Evolutionary conservation across 768 basidiomycete species (phyloP).

Genomic region (Tephrocybe sp.): DNA sequence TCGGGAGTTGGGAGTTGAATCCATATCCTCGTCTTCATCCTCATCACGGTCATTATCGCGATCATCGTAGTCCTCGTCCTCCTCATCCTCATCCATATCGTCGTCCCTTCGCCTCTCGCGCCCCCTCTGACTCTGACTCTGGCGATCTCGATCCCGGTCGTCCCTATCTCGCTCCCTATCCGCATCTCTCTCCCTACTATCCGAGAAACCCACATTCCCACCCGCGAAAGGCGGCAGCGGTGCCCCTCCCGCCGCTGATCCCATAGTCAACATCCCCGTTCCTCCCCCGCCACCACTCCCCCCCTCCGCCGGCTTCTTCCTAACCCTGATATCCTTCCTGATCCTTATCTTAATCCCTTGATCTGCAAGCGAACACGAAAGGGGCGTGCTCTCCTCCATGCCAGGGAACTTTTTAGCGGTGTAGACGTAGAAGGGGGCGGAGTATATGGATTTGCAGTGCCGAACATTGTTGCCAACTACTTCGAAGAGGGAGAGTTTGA

Average conservation of each 20-base stretch:
- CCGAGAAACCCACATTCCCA: background rate
- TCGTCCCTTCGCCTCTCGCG: background rate
- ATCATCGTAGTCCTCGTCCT: background rate
- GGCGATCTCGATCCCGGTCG: conserved; percentile 25
- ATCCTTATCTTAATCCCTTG: conserved; percentile 96
- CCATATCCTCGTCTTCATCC: background rate
- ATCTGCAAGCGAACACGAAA: conserved; percentile 90
- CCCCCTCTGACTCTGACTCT: conserved; percentile 7
- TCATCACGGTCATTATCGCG: conserved; percentile 1
- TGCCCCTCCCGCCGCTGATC: conserved; percentile 35
- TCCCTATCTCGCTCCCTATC: conserved; percentile 22
- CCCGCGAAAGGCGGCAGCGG: conserved; percentile 23
- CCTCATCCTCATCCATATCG: background rate
- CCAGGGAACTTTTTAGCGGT: conserved; percentile 97
- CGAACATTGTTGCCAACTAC: conserved; percentile 87
- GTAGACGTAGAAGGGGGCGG: conserved; percentile 90
- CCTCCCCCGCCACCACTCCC: too few species aligned
- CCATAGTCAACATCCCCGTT: too few species aligned
- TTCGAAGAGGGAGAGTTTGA: conserved; percentile 77
- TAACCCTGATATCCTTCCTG: conserved; percentile 85
- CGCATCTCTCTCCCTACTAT: conserved; percentile 8
- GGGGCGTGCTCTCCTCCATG: conserved; percentile 91
- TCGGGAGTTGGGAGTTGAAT: background rate
- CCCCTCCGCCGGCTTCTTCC: conserved; percentile 61
- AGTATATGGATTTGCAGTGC: conserved; percentile 89